A percentile compares a stretch with the other conserved stretches of the same genome.
These are phyloP conservation scores for Gossypioides kirkii DNA, from an alignment of 345 rosid species.

Conservation along the genomic window DNA sequence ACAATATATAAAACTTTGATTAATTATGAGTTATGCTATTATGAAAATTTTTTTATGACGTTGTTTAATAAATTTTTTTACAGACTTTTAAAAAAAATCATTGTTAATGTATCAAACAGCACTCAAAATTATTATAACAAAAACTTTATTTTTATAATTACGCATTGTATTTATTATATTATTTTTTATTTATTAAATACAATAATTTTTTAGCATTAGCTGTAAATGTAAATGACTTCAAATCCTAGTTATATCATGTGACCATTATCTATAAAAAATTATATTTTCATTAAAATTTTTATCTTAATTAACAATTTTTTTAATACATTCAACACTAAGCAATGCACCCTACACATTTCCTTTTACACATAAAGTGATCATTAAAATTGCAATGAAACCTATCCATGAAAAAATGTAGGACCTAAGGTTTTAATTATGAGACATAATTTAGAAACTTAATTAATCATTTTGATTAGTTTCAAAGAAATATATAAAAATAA, in stretches of 20 bases:
- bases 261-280: too few species aligned
- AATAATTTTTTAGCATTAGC: too few species aligned
- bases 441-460: neutral
- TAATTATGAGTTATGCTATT: neutral
- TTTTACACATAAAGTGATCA: neutral
- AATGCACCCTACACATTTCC: neutral
- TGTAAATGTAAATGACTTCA: neutral
- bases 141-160: too few species aligned
- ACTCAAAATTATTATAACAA: too few species aligned
- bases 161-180: too few species aligned
- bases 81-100: too few species aligned
- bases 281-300: too few species aligned
- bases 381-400: neutral
- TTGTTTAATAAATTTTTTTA: neutral
- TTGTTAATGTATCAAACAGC: too few species aligned
- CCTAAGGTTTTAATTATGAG: neutral
- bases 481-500: neutral
- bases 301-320: too few species aligned
- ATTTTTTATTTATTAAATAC: too few species aligned
- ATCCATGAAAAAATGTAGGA: neutral
- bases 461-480: slow-evolving; percentile 7
- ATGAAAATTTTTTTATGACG: neutral
- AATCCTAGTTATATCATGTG: too few species aligned
- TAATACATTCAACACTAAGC: neutral
- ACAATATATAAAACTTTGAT: neutral